Conservation (phyloP, 805 yeast species). For the Wickerhamiella sergipiensis region DNA sequence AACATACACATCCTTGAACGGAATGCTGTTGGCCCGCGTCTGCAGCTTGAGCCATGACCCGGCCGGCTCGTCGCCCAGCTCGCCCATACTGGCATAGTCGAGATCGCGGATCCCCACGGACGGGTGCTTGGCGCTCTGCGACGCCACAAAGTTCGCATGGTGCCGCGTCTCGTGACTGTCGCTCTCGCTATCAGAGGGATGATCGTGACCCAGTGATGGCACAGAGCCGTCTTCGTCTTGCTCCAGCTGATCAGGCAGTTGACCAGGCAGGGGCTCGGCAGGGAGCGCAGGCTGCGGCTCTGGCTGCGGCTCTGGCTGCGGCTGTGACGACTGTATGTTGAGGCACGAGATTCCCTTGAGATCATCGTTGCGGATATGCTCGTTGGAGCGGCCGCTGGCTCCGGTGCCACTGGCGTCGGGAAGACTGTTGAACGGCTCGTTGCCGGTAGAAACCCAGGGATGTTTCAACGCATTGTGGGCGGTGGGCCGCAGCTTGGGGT, state of each 20-base stretch:
- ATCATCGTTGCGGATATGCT: not conserved
- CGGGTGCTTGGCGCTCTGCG: constrained; percentile 9
- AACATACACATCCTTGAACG: constrained; percentile 38
- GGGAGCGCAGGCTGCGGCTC: not conserved
- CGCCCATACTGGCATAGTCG: constrained; percentile 10
- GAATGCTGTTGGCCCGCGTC: constrained; percentile 36
- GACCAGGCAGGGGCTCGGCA: too few species aligned
- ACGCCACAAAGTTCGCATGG: constrained; percentile 7
- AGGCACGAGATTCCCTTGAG: not conserved
- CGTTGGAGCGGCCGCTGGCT: not conserved
- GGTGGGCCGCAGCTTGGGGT: constrained; percentile 57
- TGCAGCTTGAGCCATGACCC: constrained; percentile 52
- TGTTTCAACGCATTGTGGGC: constrained; percentile 68
- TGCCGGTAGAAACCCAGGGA: constrained; percentile 43
- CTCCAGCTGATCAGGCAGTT: not conserved
- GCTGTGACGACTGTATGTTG: not conserved
- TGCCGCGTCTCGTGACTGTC: constrained; percentile 12
- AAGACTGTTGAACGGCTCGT: not conserved
- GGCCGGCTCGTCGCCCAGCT: constrained; percentile 27
- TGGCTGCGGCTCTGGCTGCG: not conserved
- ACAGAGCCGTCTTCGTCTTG: not conserved
- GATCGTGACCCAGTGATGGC: not conserved
- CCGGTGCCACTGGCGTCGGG: not conserved
- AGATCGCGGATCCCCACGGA: constrained; percentile 5
- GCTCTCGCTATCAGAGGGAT: constrained; percentile 9